phyloP scores from a whole-genome alignment of 148 eudicot species.

The Rhododendron mucronatum region DNA sequence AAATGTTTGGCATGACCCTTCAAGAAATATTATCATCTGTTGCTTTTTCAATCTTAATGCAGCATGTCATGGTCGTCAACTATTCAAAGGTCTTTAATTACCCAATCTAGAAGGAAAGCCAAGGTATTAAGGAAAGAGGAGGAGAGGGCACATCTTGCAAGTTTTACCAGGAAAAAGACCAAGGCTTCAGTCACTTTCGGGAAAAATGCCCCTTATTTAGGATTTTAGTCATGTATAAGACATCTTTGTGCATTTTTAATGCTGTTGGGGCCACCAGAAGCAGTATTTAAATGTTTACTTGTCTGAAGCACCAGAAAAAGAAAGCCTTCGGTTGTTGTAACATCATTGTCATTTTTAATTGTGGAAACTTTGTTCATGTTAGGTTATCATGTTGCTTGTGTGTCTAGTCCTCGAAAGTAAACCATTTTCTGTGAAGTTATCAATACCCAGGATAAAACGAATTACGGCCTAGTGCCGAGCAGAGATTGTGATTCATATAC shows the following conservation, averaged over 20 bases:
- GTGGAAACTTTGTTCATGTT: background rate
- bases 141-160: background rate
- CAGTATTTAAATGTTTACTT: background rate
- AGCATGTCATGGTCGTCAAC: background rate
- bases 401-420: background rate
- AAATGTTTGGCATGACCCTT: background rate
- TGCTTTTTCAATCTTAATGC: background rate
- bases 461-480: background rate
- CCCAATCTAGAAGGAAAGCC: background rate
- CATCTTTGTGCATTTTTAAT: background rate
- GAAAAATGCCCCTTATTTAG: background rate
- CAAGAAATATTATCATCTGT: background rate
- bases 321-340: background rate
- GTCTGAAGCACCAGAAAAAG: background rate
- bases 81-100: background rate
- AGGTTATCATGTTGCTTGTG: background rate
- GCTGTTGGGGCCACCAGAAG: background rate
- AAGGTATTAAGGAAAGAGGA: background rate
- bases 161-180: background rate
- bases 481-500: background rate
- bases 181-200: background rate
- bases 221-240: background rate
- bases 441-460: background rate
- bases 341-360: background rate
- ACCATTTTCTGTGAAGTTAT: background rate